Base-by-base conservation (phyloP, 2,329 filamentous ascomycete genomes). In the Hymenoscyphus fructigenus region DNA sequence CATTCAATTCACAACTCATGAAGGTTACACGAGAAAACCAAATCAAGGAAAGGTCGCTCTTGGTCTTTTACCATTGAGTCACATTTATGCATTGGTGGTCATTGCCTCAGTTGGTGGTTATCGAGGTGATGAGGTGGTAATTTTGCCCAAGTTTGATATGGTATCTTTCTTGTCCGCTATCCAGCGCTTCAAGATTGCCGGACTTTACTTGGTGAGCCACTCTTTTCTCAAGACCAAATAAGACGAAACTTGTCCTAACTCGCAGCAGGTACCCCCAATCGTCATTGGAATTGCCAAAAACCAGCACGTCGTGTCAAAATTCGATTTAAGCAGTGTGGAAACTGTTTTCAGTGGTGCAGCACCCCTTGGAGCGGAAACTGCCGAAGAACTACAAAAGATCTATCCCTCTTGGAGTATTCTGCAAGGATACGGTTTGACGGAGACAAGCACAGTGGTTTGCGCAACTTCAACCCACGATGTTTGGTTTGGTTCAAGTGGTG, bases 41-140 rank as follows among this genome's bases (percentile, higher is more conserved):
- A 23, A 68, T 59, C 9, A 61, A 14, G 12, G 71, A 73, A 61
- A 50, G n/a, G 70, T 75, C 4, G 64, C 26, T 32, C 77, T 97
- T 5, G 91, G 90, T 1, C 89, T 96, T 63, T 78, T 97, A n/a
- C 93, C 93, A 0, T 93, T 97, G 73, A 93, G 89, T 69, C 92
- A 96, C 72, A 95, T 95, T 68, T 96, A 94, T 75, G 87, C 86
- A 3, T 79, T 95, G 41, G 85, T 92, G 5, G 85, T 92, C 17
- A 85, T 92, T 65, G 87, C 85, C 53, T 88, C 91, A 75, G 78
- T 81, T 1, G 83, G 83, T 29, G 80, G 86, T 1, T 94, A 88
- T 74, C 84, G 89, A 50, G 92, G 92, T 10, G 91, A 95, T 69
- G 86, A 88, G 64, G 82, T 89, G 10, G 82, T 95, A 60, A 83